These are phyloP conservation scores for Diplodia intermedia DNA, from an alignment of 2,329 filamentous ascomycete species.

Conservation along the genomic window DNA sequence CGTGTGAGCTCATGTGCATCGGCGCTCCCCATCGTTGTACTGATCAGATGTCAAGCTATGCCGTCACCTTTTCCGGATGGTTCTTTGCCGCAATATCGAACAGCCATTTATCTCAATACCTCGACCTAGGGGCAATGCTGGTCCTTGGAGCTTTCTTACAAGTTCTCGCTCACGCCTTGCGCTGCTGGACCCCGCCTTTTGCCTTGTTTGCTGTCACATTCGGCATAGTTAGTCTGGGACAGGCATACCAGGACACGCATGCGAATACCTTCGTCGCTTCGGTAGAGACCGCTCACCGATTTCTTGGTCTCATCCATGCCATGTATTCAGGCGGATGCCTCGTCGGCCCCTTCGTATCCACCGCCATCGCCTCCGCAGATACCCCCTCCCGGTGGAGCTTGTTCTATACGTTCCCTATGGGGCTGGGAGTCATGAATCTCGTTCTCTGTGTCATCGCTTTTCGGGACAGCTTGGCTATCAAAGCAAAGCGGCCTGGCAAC, in stretches of 20 bases:
- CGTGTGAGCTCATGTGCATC: conserved; percentile 49
- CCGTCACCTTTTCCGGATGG: conserved; percentile 66
- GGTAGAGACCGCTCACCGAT: conserved; percentile 61
- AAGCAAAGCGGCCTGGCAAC: neutral
- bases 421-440: conserved; percentile 60
- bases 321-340: conserved; percentile 66
- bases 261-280: conserved; percentile 67
- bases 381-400: conserved; percentile 57
- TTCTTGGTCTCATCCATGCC: conserved; percentile 69
- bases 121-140: conserved; percentile 65
- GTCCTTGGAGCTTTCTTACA: conserved; percentile 64
- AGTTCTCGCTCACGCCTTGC: conserved; percentile 60
- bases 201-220: conserved; percentile 64
- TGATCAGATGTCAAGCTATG: conserved; percentile 51
- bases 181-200: conserved; percentile 65
- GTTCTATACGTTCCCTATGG: conserved; percentile 64
- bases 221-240: conserved; percentile 64
- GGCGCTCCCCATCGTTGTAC: neutral
- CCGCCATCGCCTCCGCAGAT: conserved; percentile 45
- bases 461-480: conserved; percentile 47
- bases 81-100: conserved; percentile 64
- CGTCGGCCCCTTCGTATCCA: conserved; percentile 60
- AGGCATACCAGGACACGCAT: conserved; percentile 69
- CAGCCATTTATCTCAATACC: conserved; percentile 58
- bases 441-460: conserved; percentile 58